phyloP scores from a whole-genome alignment of 805 yeast species.

The Suhomyces pyralidae region DNA sequence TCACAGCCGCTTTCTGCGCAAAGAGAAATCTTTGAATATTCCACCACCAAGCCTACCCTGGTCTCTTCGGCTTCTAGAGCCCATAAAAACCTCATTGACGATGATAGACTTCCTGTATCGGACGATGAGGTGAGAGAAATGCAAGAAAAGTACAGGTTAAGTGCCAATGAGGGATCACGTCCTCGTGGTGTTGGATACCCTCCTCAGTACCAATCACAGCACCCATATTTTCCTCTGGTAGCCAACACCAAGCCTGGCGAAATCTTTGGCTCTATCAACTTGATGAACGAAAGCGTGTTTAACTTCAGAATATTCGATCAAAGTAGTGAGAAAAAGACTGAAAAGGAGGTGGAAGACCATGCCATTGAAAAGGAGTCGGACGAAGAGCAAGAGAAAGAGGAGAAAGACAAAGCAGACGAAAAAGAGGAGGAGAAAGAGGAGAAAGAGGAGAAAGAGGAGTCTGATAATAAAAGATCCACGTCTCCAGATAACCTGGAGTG shows the following conservation, averaged over 20 bases:
- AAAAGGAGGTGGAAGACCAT: slow-evolving; percentile 5
- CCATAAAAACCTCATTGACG: slow-evolving; percentile 10
- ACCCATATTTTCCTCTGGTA: neutral
- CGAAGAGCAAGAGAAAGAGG: neutral
- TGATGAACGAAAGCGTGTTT: slow-evolving; percentile 35
- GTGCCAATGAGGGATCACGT: slow-evolving; percentile 6
- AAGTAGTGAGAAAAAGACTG: slow-evolving; percentile 1
- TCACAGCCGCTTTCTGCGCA: slow-evolving; percentile 55
- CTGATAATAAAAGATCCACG: neutral
- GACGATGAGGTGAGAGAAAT: slow-evolving; percentile 31
- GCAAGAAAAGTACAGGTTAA: slow-evolving; percentile 24
- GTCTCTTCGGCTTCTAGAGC: neutral
- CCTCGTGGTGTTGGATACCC: neutral
- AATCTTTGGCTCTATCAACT: slow-evolving; percentile 34
- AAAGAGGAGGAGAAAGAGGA: neutral
- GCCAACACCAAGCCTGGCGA: slow-evolving; percentile 11
- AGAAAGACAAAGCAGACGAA: neutral
- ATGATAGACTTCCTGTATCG: slow-evolving; percentile 27
- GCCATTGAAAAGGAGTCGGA: slow-evolving; percentile 5
- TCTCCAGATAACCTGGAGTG: slow-evolving; percentile 3
- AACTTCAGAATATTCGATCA: slow-evolving; percentile 30
- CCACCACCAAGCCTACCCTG: neutral
- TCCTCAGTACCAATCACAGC: neutral
- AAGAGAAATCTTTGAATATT: slow-evolving; percentile 32
- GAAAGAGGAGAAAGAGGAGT: neutral